These are phyloP conservation scores for Podaxis mareebaensis DNA, from an alignment of 768 basidiomycete genomes.

Conservation along the genomic window DNA sequence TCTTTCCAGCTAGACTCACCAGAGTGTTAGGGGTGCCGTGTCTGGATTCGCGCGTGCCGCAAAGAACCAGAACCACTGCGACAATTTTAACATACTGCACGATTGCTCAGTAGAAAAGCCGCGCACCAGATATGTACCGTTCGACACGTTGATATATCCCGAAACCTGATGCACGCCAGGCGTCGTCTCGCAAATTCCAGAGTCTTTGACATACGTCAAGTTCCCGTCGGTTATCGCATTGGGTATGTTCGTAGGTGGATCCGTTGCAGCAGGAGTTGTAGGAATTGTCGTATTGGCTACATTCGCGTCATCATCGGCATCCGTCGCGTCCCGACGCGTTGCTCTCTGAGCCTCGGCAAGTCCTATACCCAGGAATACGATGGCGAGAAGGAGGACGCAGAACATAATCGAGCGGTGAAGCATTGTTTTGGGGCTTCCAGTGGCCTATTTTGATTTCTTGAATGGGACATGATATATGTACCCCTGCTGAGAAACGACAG, in stretches of 20 bases:
- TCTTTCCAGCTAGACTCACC: conserved; percentile 57
- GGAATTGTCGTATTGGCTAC: background rate
- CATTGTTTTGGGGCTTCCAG: background rate
- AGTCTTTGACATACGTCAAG: conserved; percentile 6
- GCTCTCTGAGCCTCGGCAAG: background rate
- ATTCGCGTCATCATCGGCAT: background rate
- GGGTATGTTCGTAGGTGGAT: background rate
- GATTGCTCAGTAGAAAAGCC: background rate
- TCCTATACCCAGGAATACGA: background rate
- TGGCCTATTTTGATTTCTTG: background rate
- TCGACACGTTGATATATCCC: conserved; percentile 61
- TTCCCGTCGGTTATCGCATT: background rate
- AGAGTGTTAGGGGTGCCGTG: conserved; percentile 59
- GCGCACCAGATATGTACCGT: conserved; percentile 57
- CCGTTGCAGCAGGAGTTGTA: background rate
- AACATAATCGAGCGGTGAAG: background rate
- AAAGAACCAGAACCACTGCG: conserved; percentile 67
- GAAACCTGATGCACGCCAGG: conserved; percentile 60
- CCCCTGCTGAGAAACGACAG: background rate
- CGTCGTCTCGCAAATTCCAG: conserved; percentile 45
- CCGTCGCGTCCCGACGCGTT: background rate
- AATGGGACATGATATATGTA: background rate
- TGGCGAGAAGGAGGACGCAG: background rate
- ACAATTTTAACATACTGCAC: background rate
- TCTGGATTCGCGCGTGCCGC: conserved; percentile 58